Base-by-base conservation (phyloP, 2,329 filamentous ascomycete genomes). In the Beauveria varroae region DNA sequence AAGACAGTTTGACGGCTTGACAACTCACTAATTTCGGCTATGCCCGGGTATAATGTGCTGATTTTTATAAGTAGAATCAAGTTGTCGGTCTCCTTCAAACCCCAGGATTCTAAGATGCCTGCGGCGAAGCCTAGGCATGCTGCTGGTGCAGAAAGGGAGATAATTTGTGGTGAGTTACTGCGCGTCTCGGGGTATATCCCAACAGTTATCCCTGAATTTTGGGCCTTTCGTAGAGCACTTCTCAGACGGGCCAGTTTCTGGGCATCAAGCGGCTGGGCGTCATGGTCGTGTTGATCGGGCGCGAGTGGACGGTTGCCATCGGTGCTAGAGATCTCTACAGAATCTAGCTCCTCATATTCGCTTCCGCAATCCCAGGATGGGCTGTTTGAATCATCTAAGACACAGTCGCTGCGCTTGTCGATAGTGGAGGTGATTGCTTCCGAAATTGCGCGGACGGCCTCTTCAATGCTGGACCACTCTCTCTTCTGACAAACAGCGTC, bases 101-200 rank as follows among this genome's bases (percentile, higher is more conserved):
- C 81, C 92, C 92, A 96, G 1, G 91, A 89, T 68, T 88, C 81
- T 72, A 91, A 82, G 0, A 86, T 86, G 68, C 93, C 89, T 43
- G 87, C 81, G 0, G 90, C 88, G 14, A 96, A 83, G 0, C 83
- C 86, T 1, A 96, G 81, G 66, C 88, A 89, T 4, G 81, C 77
- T 34, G 90, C 82, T 4, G 85, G 85, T 34, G 89, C 82, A 0
- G 91, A 91, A 2, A 95, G 73, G 5, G 85, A 86, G 20, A 95
- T 72, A 3, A 81, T 76, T 1, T 62, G 63, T 9, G 66, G 62
- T 75, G 79, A 3, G 70, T 65, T 30, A 69, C 70, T 20, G 85
- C 74, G 20, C 80, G 76, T 14, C 79, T 80, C 12, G 89, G 71
- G 37, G 18, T 57, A 61, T 22, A 86, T 76, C 2, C 87, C 89